phyloP scores from a whole-genome alignment of 164 flowering plant species.

The Akebia trifoliata region DNA sequence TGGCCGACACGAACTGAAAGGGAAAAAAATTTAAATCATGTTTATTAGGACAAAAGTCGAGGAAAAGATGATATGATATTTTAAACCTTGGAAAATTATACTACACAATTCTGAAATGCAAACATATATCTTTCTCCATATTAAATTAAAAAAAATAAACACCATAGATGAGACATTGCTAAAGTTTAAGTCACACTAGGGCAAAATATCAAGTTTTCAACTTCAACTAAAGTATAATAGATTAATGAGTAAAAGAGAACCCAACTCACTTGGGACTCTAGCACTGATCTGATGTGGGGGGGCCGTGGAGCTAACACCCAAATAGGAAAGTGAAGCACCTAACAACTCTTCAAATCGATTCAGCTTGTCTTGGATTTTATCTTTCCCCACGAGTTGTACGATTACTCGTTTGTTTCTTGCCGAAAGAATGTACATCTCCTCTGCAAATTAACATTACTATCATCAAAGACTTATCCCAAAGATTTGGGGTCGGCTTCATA shows the following conservation, averaged over 20 bases:
- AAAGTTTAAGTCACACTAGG: neutral
- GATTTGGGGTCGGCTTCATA: too few relatives aligned
- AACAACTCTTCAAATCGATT: conserved; percentile 70
- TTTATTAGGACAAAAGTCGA: too few relatives aligned
- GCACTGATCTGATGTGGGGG: conserved; percentile 31
- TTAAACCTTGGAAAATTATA: too few relatives aligned
- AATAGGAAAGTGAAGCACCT: conserved; percentile 59
- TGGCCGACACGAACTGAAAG: too few relatives aligned
- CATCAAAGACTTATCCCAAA: too few relatives aligned
- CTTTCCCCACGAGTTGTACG: conserved; percentile 70
- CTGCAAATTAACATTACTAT: conserved; percentile 33
- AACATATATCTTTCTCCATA: too few relatives aligned
- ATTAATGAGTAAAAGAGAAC: neutral
- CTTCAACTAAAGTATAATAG: neutral
- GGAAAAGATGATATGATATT: too few relatives aligned
- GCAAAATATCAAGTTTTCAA: neutral
- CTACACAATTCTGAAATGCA: too few relatives aligned
- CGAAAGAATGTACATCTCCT: conserved; percentile 95
- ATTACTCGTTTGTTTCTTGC: conserved; percentile 65
- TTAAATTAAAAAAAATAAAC: neutral
- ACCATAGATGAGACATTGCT: neutral
- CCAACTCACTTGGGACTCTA: conserved; percentile 59
- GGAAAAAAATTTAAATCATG: too few relatives aligned
- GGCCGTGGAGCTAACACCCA: conserved; percentile 68
- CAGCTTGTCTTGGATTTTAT: conserved; percentile 71